Percentiles rank a stretch among this genome's conserved stretches.
Evolutionary conservation across 2,329 filamentous ascomycete genomes (phyloP).

Genomic region (Arthrinium puccinioides): DNA sequence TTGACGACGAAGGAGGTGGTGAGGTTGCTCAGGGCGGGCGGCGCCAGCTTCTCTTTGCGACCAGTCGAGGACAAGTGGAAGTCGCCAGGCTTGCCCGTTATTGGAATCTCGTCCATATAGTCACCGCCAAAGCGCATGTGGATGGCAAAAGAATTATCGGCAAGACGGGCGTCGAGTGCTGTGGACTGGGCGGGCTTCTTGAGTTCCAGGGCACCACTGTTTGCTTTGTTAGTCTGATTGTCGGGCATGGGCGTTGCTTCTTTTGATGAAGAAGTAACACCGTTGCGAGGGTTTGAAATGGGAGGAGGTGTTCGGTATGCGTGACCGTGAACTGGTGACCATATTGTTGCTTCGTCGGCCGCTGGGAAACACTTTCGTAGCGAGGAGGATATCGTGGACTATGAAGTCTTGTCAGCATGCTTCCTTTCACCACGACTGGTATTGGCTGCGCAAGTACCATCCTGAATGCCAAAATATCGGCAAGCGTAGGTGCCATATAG

Average conservation of each 20-base stretch:
- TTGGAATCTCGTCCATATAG: constrained; percentile 62
- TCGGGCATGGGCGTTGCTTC: constrained; percentile 40
- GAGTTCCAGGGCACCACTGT: not conserved
- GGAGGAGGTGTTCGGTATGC: constrained; percentile 35
- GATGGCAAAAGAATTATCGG: constrained; percentile 51
- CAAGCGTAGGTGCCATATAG: constrained; percentile 57
- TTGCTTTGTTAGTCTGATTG: constrained; percentile 9
- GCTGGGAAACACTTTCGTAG: constrained; percentile 46
- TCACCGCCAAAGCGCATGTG: constrained; percentile 55
- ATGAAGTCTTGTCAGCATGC: not conserved
- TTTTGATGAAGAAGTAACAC: constrained; percentile 32
- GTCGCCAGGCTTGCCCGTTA: constrained; percentile 57
- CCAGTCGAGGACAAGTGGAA: constrained; percentile 59
- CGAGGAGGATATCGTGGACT: constrained; percentile 49
- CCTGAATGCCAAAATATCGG: constrained; percentile 51
- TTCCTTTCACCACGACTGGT: constrained; percentile 1
- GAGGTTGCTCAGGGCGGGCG: constrained; percentile 14
- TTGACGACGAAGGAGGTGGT: constrained; percentile 14
- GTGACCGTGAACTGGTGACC: constrained; percentile 48
- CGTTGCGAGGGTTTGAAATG: constrained; percentile 12
- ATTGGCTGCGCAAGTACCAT: constrained; percentile 36
- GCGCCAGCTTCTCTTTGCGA: constrained; percentile 34
- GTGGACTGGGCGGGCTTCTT: constrained; percentile 8
- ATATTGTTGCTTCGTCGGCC: constrained; percentile 42
- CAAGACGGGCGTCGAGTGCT: constrained; percentile 27